Conservation (phyloP, 306 rosid species). For the Phaseolus lunatus region DNA sequence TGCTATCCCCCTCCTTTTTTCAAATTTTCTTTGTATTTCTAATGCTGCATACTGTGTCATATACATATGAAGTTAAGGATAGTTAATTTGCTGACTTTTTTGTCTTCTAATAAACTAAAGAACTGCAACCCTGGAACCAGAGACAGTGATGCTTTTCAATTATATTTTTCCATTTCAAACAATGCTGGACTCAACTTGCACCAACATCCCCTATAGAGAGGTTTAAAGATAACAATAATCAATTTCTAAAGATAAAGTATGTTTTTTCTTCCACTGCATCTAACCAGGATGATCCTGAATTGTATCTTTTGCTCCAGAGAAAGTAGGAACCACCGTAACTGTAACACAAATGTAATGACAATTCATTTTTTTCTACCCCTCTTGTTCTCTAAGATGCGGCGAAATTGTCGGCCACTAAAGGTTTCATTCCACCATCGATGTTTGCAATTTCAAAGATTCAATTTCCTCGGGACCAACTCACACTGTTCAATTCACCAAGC, state of each 20-base stretch:
- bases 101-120: not conserved
- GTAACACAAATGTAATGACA: not conserved
- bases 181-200: no score
- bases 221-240: no score
- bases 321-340: not conserved
- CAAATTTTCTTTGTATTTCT: not conserved
- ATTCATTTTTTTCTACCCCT: not conserved
- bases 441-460: slow-evolving; percentile 14
- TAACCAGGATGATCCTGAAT: no score
- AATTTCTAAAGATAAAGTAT: no score
- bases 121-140: not conserved
- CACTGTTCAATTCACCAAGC: not conserved
- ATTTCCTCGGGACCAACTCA: slow-evolving; percentile 2
- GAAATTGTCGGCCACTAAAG: slow-evolving; percentile 24
- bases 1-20: slow-evolving; percentile 1
- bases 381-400: not conserved
- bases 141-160: slow-evolving; percentile 13
- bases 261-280: no score
- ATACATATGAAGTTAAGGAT: not conserved
- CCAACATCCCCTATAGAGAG: no score
- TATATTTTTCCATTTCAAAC: not conserved
- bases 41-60: slow-evolving; percentile 2
- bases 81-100: not conserved
- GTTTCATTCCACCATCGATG: slow-evolving; percentile 12
- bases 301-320: not conserved